Percentiles rank a stretch among this genome's conserved stretches.
Evolutionary conservation across 2,329 filamentous ascomycete species (phyloP).

Genomic region (Ampelomyces quisqualis): DNA sequence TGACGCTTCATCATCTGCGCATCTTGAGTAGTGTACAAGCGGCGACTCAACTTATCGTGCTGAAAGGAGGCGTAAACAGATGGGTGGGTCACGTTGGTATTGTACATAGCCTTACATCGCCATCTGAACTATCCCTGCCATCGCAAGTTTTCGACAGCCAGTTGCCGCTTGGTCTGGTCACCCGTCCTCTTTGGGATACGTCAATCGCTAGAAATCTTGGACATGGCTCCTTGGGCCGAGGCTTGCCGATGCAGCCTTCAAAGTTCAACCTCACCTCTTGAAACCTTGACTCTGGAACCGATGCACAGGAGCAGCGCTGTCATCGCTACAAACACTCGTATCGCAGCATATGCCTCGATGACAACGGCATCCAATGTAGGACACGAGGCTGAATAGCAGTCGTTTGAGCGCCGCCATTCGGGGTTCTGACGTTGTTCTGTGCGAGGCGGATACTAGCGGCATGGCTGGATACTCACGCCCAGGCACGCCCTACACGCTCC

Average conservation of each 20-base stretch:
- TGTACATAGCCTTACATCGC: constrained; percentile 6
- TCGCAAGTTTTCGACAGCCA: constrained; percentile 17
- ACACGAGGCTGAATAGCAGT: constrained; percentile 15
- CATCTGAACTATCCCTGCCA: constrained; percentile 8
- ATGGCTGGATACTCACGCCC: constrained; percentile 22
- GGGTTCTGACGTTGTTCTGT: constrained; percentile 6
- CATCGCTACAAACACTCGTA: background rate
- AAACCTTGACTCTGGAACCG: background rate
- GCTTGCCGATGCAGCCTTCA: constrained; percentile 16
- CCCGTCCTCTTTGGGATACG: constrained; percentile 16
- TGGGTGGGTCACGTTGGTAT: constrained; percentile 24
- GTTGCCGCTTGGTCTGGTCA: constrained; percentile 19
- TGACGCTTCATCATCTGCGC: constrained; percentile 2
- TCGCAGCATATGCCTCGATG: background rate
- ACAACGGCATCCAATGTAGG: background rate
- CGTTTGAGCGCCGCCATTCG: constrained; percentile 16
- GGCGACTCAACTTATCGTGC: constrained; percentile 7
- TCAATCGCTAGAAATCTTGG: constrained; percentile 14
- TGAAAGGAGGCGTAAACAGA: constrained; percentile 24
- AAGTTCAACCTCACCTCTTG: constrained; percentile 3
- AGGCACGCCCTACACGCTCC: constrained; percentile 21
- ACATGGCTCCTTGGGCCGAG: constrained; percentile 20
- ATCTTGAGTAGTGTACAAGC: constrained; percentile 4
- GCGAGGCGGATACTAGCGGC: constrained; percentile 29
- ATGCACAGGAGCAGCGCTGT: constrained; percentile 1